Conservation (phyloP, 116 monocot genomes). For the Posidonia oceanica region DNA sequence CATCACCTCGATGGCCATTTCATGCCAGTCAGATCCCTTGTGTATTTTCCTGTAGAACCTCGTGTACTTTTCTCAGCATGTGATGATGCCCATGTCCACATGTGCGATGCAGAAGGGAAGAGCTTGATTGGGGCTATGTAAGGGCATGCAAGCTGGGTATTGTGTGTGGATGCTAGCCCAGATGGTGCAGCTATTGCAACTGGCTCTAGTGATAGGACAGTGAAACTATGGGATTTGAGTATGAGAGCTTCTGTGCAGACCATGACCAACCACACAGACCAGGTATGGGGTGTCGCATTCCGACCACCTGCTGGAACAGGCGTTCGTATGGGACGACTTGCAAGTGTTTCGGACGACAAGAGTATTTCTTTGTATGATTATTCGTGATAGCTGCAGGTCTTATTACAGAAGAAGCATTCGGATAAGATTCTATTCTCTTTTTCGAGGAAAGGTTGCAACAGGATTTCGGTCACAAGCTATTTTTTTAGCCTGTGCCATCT, state of each 20-base stretch:
- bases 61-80: slow-evolving; percentile 80
- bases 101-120: slow-evolving; percentile 88
- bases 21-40: slow-evolving; percentile 87
- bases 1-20: slow-evolving; percentile 91
- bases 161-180: slow-evolving; percentile 78
- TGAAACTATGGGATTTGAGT: slow-evolving; percentile 78
- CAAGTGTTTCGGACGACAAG: slow-evolving; percentile 93
- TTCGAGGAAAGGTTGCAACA: too few relatives aligned
- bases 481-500: neutral
- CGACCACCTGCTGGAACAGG: slow-evolving; percentile 55
- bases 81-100: slow-evolving; percentile 77
- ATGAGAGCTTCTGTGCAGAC: slow-evolving; percentile 88
- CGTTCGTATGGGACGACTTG: slow-evolving; percentile 49
- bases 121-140: slow-evolving; percentile 74
- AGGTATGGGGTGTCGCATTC: slow-evolving; percentile 92
- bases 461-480: too few relatives aligned
- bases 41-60: slow-evolving; percentile 72
- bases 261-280: slow-evolving; percentile 76
- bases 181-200: slow-evolving; percentile 85
- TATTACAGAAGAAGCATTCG: too few relatives aligned
- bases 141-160: slow-evolving; percentile 82
- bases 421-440: too few relatives aligned
- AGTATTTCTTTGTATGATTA: slow-evolving; percentile 90
- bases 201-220: slow-evolving; percentile 87
- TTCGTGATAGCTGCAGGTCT: slow-evolving; percentile 28